phyloP scores from a whole-genome alignment of 352 stramenopile genomes.

The Pythium dissimile region DNA sequence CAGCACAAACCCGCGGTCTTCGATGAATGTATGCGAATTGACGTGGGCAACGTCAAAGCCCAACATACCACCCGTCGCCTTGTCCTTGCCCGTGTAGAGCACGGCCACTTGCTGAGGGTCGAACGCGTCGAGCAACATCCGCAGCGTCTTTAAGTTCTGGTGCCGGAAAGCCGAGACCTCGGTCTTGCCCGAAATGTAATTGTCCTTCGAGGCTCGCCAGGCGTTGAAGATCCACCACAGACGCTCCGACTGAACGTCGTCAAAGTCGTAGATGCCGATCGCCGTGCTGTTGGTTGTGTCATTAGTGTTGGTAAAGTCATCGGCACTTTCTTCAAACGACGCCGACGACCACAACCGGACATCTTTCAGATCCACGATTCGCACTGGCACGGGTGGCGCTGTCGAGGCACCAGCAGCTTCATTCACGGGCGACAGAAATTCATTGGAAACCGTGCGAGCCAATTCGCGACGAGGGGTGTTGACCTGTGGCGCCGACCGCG shows the following conservation, averaged over 20 bases:
- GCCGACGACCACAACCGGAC: conserved; percentile 34
- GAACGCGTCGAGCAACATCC: conserved; percentile 69
- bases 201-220: conserved; percentile 57
- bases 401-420: conserved; percentile 18
- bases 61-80: conserved; percentile 38
- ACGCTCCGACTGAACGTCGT: conserved; percentile 77
- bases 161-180: conserved; percentile 63
- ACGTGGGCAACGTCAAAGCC: conserved; percentile 79
- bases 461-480: conserved; percentile 2
- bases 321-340: conserved; percentile 1
- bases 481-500: conserved; percentile 53
- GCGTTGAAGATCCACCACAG: conserved; percentile 84
- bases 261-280: conserved; percentile 73
- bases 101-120: conserved; percentile 79
- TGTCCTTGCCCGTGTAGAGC: conserved; percentile 40
- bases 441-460: background rate
- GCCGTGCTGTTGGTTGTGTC: conserved; percentile 31
- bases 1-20: conserved; percentile 63
- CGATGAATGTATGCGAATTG: conserved; percentile 69
- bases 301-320: conserved; percentile 20
- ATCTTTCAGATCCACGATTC: conserved; percentile 61
- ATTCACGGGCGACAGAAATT: conserved; percentile 27
- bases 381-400: conserved; percentile 1
- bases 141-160: conserved; percentile 66
- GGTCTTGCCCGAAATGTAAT: conserved; percentile 71